phyloP scores from a whole-genome alignment of 345 rosid species.

The Xanthoceras sorbifolium region DNA sequence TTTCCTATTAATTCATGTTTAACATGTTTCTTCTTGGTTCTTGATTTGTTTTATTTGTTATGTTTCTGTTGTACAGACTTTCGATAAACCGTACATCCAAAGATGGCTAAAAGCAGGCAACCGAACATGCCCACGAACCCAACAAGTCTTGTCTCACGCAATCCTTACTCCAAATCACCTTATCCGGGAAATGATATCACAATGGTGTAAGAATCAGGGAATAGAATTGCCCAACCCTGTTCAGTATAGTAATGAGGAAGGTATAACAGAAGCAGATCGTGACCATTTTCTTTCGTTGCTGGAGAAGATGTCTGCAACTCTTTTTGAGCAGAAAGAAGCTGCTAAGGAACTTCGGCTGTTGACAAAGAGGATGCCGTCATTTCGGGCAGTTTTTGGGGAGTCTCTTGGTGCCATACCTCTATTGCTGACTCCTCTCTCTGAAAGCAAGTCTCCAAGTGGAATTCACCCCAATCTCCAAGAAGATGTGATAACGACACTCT shows the following conservation, averaged over 20 bases:
- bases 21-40: not conserved
- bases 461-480: slow-evolving; percentile 71
- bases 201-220: slow-evolving; percentile 76
- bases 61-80: slow-evolving; percentile 58
- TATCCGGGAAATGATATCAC: slow-evolving; percentile 74
- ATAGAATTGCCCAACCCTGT: slow-evolving; percentile 45
- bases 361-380: slow-evolving; percentile 73
- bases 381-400: slow-evolving; percentile 76
- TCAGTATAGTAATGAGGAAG: slow-evolving; percentile 47
- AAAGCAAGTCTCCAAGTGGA: slow-evolving; percentile 33
- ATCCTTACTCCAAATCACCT: slow-evolving; percentile 69
- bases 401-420: slow-evolving; percentile 59
- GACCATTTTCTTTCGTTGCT: slow-evolving; percentile 63
- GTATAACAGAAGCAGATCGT: slow-evolving; percentile 59
- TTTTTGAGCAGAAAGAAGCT: slow-evolving; percentile 69
- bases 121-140: slow-evolving; percentile 79
- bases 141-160: slow-evolving; percentile 81
- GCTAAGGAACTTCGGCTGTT: slow-evolving; percentile 75
- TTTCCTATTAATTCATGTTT: not conserved
- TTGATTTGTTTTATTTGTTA: slow-evolving; percentile 20
- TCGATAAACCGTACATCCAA: slow-evolving; percentile 73
- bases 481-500: slow-evolving; percentile 81
- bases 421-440: slow-evolving; percentile 58
- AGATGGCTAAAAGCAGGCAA: slow-evolving; percentile 87
- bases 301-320: slow-evolving; percentile 49